Base-by-base conservation (phyloP, 2,329 filamentous ascomycete species). In the Plenodomus tracheiphilus region DNA sequence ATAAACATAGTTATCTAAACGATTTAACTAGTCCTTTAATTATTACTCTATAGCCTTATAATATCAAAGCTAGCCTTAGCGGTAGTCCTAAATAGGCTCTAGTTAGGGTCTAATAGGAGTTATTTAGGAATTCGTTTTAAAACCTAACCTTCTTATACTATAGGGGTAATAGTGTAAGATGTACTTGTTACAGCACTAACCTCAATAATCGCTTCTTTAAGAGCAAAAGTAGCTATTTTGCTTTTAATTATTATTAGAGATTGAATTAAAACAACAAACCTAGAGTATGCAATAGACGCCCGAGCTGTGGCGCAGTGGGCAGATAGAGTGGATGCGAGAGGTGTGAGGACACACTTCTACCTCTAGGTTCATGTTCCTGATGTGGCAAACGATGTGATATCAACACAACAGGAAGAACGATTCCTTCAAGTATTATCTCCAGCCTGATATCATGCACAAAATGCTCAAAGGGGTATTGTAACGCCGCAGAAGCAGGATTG, bases 201-300 rank as follows among this genome's bases (percentile, higher is more conserved):
- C n/a, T n/a, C n/a, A n/a, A n/a, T n/a, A n/a, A n/a, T n/a, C n/a
- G n/a, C n/a, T n/a, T n/a, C n/a, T n/a, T n/a, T n/a, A n/a, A n/a
- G 81, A 0, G 69, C 75, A 3, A 81, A 69, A 19, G 81, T 86
- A 0, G 84, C 83, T 0, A 68, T 85, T 15, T 76, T 87, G 69
- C 66, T 87, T 5, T 84, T 84, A 0, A 77, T 86, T 15, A 82
- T 86, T 47, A 55, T 84, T 38, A 75, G 69, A 37, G 79, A 85
- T 51, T 77, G 82, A 0, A 77, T 72, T 0, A 72, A 76, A 4
- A 72, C 70, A 1, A 68, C 75, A 16, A 71, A 66, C 49, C 82
- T 83, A 0, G 73, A 78, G 52, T 85, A 83, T 46, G 74, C 74
- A 28, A 81, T 83, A 79, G 79, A 83, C 41, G 77, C 77, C 1